Evolutionary conservation across 192 early-diverging fungal species (phyloP), one percentile per base, ranked within the genome.

Genomic region (Lobosporangium transversale): DNA sequence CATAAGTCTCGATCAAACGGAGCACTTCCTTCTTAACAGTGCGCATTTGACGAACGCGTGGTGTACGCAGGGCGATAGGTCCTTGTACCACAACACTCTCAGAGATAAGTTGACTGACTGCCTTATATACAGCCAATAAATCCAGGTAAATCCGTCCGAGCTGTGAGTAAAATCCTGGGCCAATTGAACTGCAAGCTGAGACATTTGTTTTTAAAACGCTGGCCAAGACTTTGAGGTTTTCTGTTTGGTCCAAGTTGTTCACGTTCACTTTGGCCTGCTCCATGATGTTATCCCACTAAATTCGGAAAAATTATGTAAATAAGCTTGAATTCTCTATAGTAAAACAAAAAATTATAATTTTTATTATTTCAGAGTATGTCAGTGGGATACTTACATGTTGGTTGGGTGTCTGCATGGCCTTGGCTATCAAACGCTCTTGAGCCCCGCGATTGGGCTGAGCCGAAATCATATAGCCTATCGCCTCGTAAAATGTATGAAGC

Each of bases 401-500:
- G 81, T 98, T 97, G 21, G 95, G 91, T 0, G 92, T 83, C 63
- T 94, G 91, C 96, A 98, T 97, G 27, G 92, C 88, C 30, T 91
- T 91, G n/a, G 66, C 63, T 51, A 98, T 94, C 61, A 97, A 81
- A 58, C 92, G 85, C 54, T 94, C 92, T 79, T 96, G 95, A 18
- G 83, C 76, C 45, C 79, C 66, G 51, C 89, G 85, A 68, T 92
- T 92, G 27, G 90, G 82, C 65, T 98, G 96, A 5, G 96, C 94
- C 35, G 95, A 91, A 58, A 99, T 95, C 90, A 99, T 97, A 78
- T 95, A 92, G 17, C 98, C 98, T 40, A 98, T 92, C 37, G 97
- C 96, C 80, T 98, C 95, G 78, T 97, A 98, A 84, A 99, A 99
- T 15, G 95, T 97, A 78, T 98, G 95, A 48, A 97, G 88, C 88